phyloP scores from a whole-genome alignment of 139 green algal genomes.

The Astrephomene gubernaculifera region DNA sequence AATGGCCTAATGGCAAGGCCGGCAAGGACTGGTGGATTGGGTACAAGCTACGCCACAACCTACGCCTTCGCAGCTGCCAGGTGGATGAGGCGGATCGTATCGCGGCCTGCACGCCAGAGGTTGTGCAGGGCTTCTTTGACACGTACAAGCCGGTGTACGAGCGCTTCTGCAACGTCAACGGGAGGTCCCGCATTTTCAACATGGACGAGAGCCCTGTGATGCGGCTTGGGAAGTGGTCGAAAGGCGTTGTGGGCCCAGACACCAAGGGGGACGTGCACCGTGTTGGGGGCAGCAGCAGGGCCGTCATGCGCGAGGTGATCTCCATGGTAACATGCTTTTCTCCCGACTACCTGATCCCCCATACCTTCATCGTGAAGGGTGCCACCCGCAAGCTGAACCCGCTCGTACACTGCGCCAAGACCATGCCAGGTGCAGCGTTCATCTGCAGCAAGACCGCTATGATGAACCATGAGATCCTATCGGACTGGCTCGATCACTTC shows the following conservation, averaged over 20 bases:
- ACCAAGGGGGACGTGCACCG: not conserved
- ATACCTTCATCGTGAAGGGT: constrained; percentile 8
- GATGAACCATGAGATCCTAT: not conserved
- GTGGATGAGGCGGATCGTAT: too few species aligned
- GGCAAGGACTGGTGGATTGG: not conserved
- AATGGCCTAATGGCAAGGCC: not conserved
- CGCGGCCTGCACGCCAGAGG: too few species aligned
- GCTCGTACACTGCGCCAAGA: not conserved
- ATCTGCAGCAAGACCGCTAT: not conserved
- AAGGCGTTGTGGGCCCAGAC: not conserved
- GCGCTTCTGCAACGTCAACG: not conserved
- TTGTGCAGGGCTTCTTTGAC: constrained; percentile 23
- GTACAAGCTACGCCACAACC: not conserved
- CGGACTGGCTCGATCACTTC: too few species aligned
- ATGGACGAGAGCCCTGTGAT: constrained; percentile 13
- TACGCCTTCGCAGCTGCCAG: not conserved
- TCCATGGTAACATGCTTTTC: constrained; percentile 11
- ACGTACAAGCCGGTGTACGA: not conserved
- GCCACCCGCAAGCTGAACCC: not conserved
- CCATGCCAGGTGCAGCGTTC: too few species aligned
- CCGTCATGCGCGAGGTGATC: not conserved
- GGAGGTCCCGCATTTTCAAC: not conserved
- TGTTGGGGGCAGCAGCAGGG: not conserved
- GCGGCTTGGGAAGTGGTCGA: not conserved
- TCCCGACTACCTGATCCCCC: not conserved